Evolutionary conservation across 2,329 filamentous ascomycete species (phyloP), one percentile per base, ranked within the genome.

Genomic region (Pseudogymnoascus sp.): DNA sequence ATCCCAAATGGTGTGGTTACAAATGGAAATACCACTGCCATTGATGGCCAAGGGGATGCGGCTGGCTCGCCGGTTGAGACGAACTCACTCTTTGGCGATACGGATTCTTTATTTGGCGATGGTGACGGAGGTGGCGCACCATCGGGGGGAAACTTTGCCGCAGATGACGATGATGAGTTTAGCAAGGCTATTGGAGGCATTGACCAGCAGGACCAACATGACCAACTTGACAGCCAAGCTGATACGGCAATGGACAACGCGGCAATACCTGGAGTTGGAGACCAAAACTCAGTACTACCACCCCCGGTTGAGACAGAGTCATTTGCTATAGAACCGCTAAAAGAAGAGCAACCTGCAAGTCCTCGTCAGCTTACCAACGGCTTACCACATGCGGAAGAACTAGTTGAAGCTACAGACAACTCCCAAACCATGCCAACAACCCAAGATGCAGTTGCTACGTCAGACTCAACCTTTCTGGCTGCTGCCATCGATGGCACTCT

Each of bases 51-150:
- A 16, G 83, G 83, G 38, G 86, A 89, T 70, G 84, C 81, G 21
- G 73, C 81, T 72, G 79, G 86, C 69, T 80, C 85, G 86, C 38
- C 91, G 88, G 66, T 69, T 6, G 71, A 74, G 0, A 89, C 93
- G 66, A 83, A 86, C 68, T 96, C 91, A 59, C 79, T 97, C 0
- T 97, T 97, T 71, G 85, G 86, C 19, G 77, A 77, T 19, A 86
- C 83, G 0, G 91, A 92, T 56, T 96, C 92, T 2, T 80, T 99
- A 1, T 99, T 97, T 73, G 95, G 93, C 1, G 92, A 96, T 68
- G 88, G 83, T 62, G 86, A 88, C 73, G 79, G 76, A 24, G 78
- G 77, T 21, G 78, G 77, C 60, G 81, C 74, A 67, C 80, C 75
- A 66, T 82, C 75, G 72, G 78, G 82, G 24, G 86, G 84, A 50